These are phyloP conservation scores for Hypocrella siamensis DNA, from an alignment of 2,329 filamentous ascomycete species.

Conservation along the genomic window DNA sequence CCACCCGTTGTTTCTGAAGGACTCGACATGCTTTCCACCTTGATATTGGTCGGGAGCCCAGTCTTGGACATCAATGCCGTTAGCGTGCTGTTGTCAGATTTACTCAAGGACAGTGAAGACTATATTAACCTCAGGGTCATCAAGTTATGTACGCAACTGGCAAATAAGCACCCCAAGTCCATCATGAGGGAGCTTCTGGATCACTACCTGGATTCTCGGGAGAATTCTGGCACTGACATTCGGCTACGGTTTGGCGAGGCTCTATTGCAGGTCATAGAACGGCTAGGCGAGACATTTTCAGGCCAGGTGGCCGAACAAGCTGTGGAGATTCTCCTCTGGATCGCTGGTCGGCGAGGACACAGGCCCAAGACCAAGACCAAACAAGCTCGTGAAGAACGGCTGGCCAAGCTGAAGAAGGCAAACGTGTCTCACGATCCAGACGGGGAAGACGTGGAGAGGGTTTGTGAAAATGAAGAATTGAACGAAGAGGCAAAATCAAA, in stretches of 20 bases:
- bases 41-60: conserved; percentile 39
- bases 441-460: conserved; percentile 27
- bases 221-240: conserved; percentile 42
- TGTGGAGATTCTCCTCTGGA: conserved; percentile 41
- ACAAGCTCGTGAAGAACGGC: conserved; percentile 34
- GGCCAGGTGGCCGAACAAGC: conserved; percentile 36
- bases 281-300: conserved; percentile 37
- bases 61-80: conserved; percentile 51
- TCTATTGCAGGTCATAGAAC: conserved; percentile 46
- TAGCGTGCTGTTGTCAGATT: conserved; percentile 45
- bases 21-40: conserved; percentile 39
- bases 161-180: conserved; percentile 44
- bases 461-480: conserved; percentile 28
- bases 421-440: conserved; percentile 27
- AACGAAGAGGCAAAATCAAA: conserved; percentile 26
- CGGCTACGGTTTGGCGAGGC: conserved; percentile 56
- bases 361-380: conserved; percentile 42
- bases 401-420: conserved; percentile 29
- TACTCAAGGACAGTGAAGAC: conserved; percentile 51
- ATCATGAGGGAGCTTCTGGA: conserved; percentile 48
- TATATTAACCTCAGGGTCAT: conserved; percentile 58
- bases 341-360: conserved; percentile 47
- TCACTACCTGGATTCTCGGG: conserved; percentile 48
- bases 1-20: conserved; percentile 53
- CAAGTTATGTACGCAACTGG: conserved; percentile 46